Conservation (phyloP, 139 green algal genomes). For the Micractinium conductrix region DNA sequence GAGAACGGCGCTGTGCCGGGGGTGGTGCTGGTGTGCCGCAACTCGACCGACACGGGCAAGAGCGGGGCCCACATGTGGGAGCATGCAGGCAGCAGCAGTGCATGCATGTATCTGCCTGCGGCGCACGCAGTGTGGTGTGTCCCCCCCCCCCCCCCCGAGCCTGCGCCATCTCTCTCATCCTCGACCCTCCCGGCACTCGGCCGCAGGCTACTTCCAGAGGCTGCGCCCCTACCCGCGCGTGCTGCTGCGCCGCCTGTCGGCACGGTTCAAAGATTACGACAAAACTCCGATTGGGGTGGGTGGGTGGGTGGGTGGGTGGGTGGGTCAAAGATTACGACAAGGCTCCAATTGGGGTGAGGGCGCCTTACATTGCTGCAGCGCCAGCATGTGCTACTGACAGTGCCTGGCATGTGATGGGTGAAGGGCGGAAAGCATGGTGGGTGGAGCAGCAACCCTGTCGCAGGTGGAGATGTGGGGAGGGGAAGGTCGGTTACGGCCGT, state of each 20-base stretch:
- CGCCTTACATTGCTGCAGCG: background rate
- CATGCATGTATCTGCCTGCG: no score
- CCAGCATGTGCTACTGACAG: no score
- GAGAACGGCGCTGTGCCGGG: constrained; percentile 76
- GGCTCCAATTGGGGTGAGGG: no score
- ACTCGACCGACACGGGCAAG: constrained; percentile 72
- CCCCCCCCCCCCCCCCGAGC: no score
- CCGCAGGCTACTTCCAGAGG: constrained; percentile 73
- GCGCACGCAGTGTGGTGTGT: no score
- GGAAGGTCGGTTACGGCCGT: no score
- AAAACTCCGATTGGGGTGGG: constrained; percentile 37
- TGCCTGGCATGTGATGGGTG: no score
- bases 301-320: background rate
- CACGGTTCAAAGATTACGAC: constrained; percentile 85
- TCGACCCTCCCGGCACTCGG: background rate
- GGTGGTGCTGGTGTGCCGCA: constrained; percentile 79
- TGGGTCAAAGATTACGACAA: background rate
- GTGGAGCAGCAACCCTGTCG: no score
- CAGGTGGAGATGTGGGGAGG: no score
- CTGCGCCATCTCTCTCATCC: background rate
- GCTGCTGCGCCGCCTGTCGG: constrained; percentile 63
- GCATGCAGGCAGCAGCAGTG: no score
- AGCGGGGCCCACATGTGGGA: no score
- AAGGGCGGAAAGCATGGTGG: no score
- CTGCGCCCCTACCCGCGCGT: constrained; percentile 84